Conservation (phyloP, 805 yeast genomes). For the Teunomyces pallodes region DNA sequence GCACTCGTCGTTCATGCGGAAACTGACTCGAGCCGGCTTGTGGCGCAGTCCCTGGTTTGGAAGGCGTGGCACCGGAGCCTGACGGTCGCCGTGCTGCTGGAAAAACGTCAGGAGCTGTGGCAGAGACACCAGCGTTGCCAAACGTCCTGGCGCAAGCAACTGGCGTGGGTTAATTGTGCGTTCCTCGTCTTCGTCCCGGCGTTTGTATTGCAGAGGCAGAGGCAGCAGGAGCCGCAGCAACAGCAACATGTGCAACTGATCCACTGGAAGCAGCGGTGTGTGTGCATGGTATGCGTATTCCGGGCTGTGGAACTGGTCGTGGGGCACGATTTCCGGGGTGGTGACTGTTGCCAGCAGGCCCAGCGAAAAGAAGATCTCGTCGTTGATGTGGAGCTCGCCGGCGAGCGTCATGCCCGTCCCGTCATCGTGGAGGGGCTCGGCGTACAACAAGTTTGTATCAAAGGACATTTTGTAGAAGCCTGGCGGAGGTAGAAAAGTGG, state of each 20-base stretch:
- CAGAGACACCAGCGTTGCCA: constrained; percentile 2
- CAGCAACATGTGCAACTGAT: constrained; percentile 11
- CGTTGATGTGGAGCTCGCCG: constrained; percentile 6
- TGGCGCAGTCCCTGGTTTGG: not conserved
- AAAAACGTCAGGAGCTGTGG: constrained; percentile 2
- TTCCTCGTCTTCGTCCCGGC: constrained; percentile 7
- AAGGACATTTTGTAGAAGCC: not conserved
- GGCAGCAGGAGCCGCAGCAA: constrained; percentile 9
- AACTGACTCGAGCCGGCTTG: constrained; percentile 7
- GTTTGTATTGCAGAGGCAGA: constrained; percentile 3
- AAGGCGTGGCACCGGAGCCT: not conserved
- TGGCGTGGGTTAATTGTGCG: constrained; percentile 14
- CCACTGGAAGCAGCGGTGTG: constrained; percentile 7
- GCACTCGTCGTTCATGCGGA: constrained; percentile 38
- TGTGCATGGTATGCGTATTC: constrained; percentile 6
- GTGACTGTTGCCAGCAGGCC: constrained; percentile 2
- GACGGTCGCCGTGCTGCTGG: constrained; percentile 1
- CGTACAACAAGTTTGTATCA: not conserved
- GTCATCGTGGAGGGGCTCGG: not conserved
- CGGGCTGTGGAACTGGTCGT: constrained; percentile 3
- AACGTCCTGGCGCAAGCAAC: constrained; percentile 8
- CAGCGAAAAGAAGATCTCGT: constrained; percentile 7
- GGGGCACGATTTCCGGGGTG: constrained; percentile 4
- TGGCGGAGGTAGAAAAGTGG: not conserved
- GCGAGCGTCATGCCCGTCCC: constrained; percentile 2